Evolutionary conservation across 208 protist genomes (phyloP).

Genomic region (Vickermania spadyakhi): DNA sequence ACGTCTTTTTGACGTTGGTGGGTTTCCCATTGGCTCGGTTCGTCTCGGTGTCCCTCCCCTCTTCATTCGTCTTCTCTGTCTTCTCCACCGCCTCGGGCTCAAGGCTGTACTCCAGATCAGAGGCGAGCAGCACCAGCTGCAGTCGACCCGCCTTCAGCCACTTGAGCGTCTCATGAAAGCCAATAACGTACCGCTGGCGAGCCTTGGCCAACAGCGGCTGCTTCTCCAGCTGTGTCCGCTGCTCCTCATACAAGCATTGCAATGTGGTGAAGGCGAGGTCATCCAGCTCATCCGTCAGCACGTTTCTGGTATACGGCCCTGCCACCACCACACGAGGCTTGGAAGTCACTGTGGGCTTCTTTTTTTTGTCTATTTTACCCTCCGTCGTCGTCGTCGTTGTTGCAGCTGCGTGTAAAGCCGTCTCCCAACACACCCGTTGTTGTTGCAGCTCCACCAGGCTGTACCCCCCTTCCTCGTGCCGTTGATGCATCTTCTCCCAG

Average conservation of each 20-base stretch:
- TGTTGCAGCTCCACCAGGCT: too few species aligned
- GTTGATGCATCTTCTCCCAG: too few species aligned
- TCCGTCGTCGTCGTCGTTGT: too few species aligned
- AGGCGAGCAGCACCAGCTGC: conserved; percentile 43
- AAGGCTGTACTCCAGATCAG: conserved; percentile 33
- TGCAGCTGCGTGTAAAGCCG: too few species aligned
- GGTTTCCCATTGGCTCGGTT: too few species aligned
- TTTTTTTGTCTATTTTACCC: too few species aligned
- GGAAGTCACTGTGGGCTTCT: too few species aligned
- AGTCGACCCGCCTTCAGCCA: conserved; percentile 27
- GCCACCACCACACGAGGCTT: conserved; percentile 15
- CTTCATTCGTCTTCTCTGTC: background rate
- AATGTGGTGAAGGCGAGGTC: conserved; percentile 58
- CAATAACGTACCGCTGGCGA: conserved; percentile 43
- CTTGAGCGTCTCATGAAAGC: conserved; percentile 55
- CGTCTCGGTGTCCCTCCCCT: too few species aligned
- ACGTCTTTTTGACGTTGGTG: too few species aligned
- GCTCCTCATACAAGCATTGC: conserved; percentile 41
- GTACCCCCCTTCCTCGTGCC: too few species aligned
- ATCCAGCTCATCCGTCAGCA: conserved; percentile 47
- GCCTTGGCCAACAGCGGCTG: conserved; percentile 50
- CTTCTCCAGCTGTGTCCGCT: conserved; percentile 35
- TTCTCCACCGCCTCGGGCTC: background rate
- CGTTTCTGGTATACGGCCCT: conserved; percentile 27
- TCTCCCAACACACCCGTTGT: too few species aligned